phyloP scores from a whole-genome alignment of 2,329 filamentous ascomycete species.

The Microdochium bolleyi region DNA sequence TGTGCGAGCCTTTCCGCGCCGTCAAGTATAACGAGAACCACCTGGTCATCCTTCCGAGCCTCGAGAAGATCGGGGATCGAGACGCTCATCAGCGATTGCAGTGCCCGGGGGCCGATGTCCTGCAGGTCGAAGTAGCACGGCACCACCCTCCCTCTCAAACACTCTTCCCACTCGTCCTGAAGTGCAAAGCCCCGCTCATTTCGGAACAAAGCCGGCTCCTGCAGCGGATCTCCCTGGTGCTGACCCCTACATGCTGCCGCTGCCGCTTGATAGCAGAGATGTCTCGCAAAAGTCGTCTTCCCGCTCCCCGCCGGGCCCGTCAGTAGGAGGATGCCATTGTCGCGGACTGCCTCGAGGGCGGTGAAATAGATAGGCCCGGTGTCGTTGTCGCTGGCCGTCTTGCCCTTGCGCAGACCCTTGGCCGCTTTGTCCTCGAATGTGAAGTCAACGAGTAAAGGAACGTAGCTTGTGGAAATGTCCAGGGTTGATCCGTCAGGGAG shows the following conservation, averaged over 20 bases:
- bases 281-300: conserved; percentile 2
- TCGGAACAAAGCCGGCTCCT: neutral
- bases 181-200: neutral
- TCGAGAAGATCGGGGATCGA: neutral
- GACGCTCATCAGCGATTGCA: neutral
- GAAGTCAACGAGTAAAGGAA: conserved; percentile 1
- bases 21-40: neutral
- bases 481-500: neutral
- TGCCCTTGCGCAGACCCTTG: conserved; percentile 1
- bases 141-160: neutral
- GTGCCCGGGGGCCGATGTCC: neutral
- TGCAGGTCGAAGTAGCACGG: neutral
- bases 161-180: neutral
- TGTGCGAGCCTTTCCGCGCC: neutral
- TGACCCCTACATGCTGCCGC: neutral
- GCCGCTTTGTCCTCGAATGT: conserved; percentile 1
- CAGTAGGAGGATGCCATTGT: neutral
- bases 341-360: conserved; percentile 1
- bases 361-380: conserved; percentile 1
- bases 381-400: neutral
- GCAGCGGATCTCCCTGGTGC: neutral
- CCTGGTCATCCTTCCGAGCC: neutral
- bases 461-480: neutral
- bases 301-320: neutral
- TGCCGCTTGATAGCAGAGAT: neutral